phyloP scores from a whole-genome alignment of 192 early-diverging fungal species.

The Coemansia sp. region DNA sequence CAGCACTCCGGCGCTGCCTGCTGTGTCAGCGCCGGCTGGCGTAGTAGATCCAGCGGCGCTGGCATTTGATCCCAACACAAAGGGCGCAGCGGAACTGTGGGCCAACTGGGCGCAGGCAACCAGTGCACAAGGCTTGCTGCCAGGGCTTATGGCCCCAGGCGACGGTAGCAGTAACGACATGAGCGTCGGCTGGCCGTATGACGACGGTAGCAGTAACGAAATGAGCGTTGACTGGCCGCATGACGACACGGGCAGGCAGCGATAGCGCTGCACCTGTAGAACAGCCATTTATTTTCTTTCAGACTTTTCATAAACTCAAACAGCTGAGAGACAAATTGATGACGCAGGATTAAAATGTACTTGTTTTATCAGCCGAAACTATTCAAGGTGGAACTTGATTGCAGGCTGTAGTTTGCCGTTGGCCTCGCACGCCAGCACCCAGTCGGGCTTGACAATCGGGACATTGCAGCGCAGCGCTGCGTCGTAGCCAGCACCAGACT shows the following conservation, averaged over 20 bases:
- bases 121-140: slow-evolving; percentile 10
- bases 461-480: slow-evolving; percentile 86
- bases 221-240: slow-evolving; percentile 9
- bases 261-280: slow-evolving; percentile 2
- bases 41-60: slow-evolving; percentile 18
- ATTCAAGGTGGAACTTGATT: slow-evolving; percentile 45
- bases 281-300: slow-evolving; percentile 2
- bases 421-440: slow-evolving; percentile 87
- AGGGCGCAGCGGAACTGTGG: slow-evolving; percentile 5
- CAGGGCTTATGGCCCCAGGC: background rate
- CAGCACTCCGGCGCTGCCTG: background rate
- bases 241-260: background rate
- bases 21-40: slow-evolving; percentile 7
- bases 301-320: slow-evolving; percentile 4
- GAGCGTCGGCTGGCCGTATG: slow-evolving; percentile 1
- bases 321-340: background rate
- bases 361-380: background rate
- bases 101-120: slow-evolving; percentile 10
- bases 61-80: slow-evolving; percentile 28
- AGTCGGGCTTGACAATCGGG: slow-evolving; percentile 94
- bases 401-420: slow-evolving; percentile 84
- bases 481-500: slow-evolving; percentile 84
- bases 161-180: background rate
- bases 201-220: background rate
- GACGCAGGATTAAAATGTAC: too few species aligned